phyloP scores from a whole-genome alignment of 2,329 filamentous ascomycete genomes.

The Cadophora sp. region DNA sequence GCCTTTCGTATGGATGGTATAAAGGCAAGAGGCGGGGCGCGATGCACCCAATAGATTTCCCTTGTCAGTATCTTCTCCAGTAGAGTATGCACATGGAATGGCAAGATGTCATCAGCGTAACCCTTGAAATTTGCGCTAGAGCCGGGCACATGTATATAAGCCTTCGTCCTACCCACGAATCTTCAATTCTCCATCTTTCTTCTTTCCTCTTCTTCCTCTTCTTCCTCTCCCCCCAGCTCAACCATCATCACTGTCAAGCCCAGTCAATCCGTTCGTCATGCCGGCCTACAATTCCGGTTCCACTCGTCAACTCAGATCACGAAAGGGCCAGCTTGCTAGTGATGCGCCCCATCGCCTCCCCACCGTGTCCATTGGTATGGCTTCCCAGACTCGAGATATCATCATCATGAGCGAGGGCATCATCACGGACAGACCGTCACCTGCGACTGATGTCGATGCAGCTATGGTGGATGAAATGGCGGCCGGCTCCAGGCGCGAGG shows the following conservation, averaged over 20 bases:
- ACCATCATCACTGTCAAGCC: not conserved
- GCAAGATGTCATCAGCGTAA: not conserved
- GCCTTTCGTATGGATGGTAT: not conserved
- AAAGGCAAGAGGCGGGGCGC: not conserved
- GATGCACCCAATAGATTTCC: not conserved
- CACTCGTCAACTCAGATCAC: not conserved
- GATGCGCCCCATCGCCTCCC: not conserved
- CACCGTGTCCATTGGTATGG: not conserved
- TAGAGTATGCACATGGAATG: not conserved
- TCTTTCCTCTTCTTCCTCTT: not conserved
- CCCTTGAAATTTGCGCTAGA: not conserved
- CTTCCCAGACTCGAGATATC: slow-evolving; percentile 3
- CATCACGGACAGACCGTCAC: not conserved
- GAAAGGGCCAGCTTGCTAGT: slow-evolving; percentile 8
- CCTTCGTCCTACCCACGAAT: not conserved
- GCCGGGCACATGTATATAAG: not conserved
- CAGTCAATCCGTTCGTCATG: not conserved
- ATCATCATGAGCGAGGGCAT: slow-evolving; percentile 5
- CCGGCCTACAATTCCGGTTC: not conserved
- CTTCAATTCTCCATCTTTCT: not conserved
- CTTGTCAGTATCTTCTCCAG: not conserved
- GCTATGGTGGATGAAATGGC: not conserved
- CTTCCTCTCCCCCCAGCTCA: not conserved
- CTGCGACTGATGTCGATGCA: not conserved
- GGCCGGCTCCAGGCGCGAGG: not conserved